Base-by-base conservation (phyloP, 108 stramenopile genomes). In the Aurantiochytrium sp. region DNA sequence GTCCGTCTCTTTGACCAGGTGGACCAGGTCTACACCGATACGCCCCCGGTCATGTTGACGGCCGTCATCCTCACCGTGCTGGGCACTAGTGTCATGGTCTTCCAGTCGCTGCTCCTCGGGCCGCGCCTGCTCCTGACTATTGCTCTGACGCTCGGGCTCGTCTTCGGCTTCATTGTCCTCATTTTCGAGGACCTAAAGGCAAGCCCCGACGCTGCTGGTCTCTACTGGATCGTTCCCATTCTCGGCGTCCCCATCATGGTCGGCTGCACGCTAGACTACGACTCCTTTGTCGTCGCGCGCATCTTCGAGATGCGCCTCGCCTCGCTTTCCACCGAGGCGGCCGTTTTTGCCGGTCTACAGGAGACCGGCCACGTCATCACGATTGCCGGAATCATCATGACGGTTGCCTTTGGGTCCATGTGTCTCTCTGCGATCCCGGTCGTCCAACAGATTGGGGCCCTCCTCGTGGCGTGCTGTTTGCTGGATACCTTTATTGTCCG, bases 301-400 rank as follows among this genome's bases (percentile, higher is more conserved):
- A 81, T 81, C 45, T 81, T 48, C 32, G 73, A 81, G 2, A 81
- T 81, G 73, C 73, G 73, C 17, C 30, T 81, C 21, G 73, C 42
- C 45, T 81, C 73, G 10, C 45, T 81, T n/a, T 81, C 73, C 42
- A 81, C 73, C 0, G 73, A 81, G 30, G 73, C 73, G 6, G 73
- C 73, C 6, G 73, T 81, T 42, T 81, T 81, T 30, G 73, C 73
- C 8, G 73, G 73, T 21, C 73, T 81, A 24, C 73, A 81, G 45
- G 73, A 81, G 24, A 81, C 73, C 39, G 73, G 73, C 17, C 73
- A 81, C 45, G 73, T 81, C 17, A 81, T 81, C 24, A 81, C 73
- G n/a, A 81, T 81, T 81, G 73, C 73, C 21, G 73, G 73, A 12
- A 48, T 81, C 27, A 81, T 81, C 73, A 81, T 81, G 73, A 81